Evolutionary conservation across 805 yeast species (phyloP), one percentile per base, ranked within the genome.

Genomic region (Candida incommunis): DNA sequence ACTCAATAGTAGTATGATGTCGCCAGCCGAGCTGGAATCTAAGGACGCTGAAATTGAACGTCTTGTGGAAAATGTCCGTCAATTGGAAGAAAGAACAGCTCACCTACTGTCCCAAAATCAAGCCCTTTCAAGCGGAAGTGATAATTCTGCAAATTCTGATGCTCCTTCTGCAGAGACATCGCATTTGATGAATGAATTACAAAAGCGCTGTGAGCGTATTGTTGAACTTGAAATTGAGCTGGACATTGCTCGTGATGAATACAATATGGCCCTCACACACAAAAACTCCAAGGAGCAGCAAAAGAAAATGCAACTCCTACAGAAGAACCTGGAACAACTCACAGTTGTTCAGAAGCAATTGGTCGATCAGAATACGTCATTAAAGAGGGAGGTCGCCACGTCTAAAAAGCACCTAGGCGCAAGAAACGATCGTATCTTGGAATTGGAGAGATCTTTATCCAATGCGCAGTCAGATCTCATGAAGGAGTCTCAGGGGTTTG

Each of bases 251-350:
- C 63, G 65, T 7, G 66, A 61, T 18, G 61, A 61, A 49, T 54
- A 67, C 35, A 57, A 55, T 20, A 50, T 48, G 3, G 53, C 57
- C 9, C 47, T 62, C 16, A 50, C 56, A 23, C 47, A 50, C 97
- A 23, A 87, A 75, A 11, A 88, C 81, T 53, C 94, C 71, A 64
- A 92, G 92, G 23, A 90, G 70, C 62, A 90, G 96, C 50, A 90
- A 66, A 49, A 90, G 70, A 63, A 92, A 97, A 61, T 90, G 97
- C 62, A 90, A 90, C 63, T 90, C 97, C 59, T 82, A 43, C 85
- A 80, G 52, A 67, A 70, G 41, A 70, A 84, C 1, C 61, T 82
- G 20, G 72, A 71, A 40, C 78, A 71, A 49, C 68, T 81, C 48
- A 68, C 74, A 16, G 66, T 64, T n/a, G 78, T 78, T 46, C 68